Conservation (phyloP, 2,329 filamentous ascomycete genomes). For the Hypoxylon sp. region DNA sequence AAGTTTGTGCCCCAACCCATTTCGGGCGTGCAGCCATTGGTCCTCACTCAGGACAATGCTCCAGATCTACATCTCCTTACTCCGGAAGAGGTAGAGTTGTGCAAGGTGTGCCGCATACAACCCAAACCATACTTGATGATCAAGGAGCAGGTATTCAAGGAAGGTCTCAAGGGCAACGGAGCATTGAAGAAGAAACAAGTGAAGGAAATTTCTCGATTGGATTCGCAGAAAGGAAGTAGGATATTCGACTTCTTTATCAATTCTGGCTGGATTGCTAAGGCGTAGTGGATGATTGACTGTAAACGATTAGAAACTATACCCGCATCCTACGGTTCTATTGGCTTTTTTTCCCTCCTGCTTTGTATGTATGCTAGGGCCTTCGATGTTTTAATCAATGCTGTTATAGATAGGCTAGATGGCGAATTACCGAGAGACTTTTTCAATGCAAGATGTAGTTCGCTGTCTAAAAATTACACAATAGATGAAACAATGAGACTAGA, state of each 20-base stretch:
- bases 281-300: conserved; percentile 59
- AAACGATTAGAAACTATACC: no score
- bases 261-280: conserved; percentile 91
- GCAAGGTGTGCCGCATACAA: conserved; percentile 85
- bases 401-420: not conserved
- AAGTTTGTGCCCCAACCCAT: conserved; percentile 71
- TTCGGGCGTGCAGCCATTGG: conserved; percentile 74
- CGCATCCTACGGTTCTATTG: not conserved
- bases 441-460: conserved; percentile 1
- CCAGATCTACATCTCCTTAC: conserved; percentile 89
- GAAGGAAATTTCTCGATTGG: conserved; percentile 85
- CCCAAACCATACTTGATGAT: conserved; percentile 96
- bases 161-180: conserved; percentile 90
- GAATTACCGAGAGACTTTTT: not conserved
- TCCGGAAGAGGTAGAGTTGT: conserved; percentile 87
- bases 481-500: not conserved
- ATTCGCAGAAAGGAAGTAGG: conserved; percentile 85
- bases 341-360: not conserved
- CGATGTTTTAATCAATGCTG: not conserved
- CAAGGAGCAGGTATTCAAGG: conserved; percentile 92
- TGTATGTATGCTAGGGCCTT: not conserved
- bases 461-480: not conserved
- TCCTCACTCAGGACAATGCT: conserved; percentile 80
- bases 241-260: conserved; percentile 97
- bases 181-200: conserved; percentile 94